phyloP scores from a whole-genome alignment of 495 filamentous ascomycete genomes.

The Lindgomyces ingoldianus region DNA sequence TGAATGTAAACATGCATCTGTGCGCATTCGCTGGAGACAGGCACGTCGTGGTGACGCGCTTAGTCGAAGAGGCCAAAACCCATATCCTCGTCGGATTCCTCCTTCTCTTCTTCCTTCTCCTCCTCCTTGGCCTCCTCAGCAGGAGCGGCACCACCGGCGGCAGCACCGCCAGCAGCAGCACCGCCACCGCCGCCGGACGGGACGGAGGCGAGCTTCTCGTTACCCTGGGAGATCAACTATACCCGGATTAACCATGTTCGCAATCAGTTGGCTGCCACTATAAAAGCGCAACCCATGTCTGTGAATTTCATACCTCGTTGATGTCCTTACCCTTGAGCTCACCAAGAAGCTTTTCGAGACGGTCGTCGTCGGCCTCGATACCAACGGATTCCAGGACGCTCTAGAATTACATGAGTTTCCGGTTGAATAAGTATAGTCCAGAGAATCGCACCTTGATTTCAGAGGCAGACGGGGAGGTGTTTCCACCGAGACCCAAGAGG shows the following conservation, averaged over 20 bases:
- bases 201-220: constrained; percentile 94
- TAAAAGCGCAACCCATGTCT: neutral
- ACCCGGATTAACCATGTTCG: constrained; percentile 5
- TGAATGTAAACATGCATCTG: constrained; percentile 3
- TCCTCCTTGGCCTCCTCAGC: constrained; percentile 73
- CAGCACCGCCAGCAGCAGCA: constrained; percentile 62
- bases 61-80: constrained; percentile 99
- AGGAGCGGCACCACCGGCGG: constrained; percentile 67
- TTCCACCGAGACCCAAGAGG: constrained; percentile 91
- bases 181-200: constrained; percentile 80
- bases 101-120: constrained; percentile 72
- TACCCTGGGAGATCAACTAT: constrained; percentile 89
- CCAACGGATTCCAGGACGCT: constrained; percentile 87
- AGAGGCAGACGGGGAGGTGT: constrained; percentile 78
- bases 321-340: constrained; percentile 98
- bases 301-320: constrained; percentile 68
- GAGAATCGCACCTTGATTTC: constrained; percentile 68
- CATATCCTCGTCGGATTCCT: constrained; percentile 99
- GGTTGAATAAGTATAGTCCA: neutral
- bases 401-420: constrained; percentile 5
- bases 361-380: constrained; percentile 89
- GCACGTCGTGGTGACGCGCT: constrained; percentile 35
- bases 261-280: neutral
- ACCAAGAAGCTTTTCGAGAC: constrained; percentile 76
- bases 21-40: constrained; percentile 12